A percentile compares a stretch with the other conserved stretches of the same genome.
Evolutionary conservation across 306 rosid species (phyloP).

Genomic region (Bauhinia variegata): DNA sequence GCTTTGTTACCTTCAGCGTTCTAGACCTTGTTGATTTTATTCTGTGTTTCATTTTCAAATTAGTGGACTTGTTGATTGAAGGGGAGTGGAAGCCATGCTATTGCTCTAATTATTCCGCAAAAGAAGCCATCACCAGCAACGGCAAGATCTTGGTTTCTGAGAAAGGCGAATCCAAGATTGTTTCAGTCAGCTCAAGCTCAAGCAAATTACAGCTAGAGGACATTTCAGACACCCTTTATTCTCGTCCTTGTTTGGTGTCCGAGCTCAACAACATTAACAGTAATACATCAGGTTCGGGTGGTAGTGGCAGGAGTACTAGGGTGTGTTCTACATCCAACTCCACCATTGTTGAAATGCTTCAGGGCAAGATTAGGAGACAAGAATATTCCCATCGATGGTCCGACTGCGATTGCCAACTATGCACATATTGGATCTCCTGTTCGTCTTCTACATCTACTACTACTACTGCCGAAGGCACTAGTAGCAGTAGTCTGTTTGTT

Average conservation of each 20-base stretch:
- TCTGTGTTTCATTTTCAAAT: slow-evolving; percentile 66
- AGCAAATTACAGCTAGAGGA: slow-evolving; percentile 72
- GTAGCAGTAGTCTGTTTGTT: slow-evolving; percentile 52
- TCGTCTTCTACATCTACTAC: neutral
- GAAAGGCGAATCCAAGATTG: slow-evolving; percentile 75
- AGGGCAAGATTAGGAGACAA: slow-evolving; percentile 57
- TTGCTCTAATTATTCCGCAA: slow-evolving; percentile 58
- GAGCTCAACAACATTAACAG: too few species aligned
- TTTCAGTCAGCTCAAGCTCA: slow-evolving; percentile 59
- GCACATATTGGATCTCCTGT: slow-evolving; percentile 67
- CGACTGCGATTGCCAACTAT: slow-evolving; percentile 77
- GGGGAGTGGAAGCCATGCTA: slow-evolving; percentile 83
- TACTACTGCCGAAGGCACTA: slow-evolving; percentile 27
- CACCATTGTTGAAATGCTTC: slow-evolving; percentile 79
- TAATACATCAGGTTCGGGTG: too few species aligned
- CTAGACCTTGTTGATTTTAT: slow-evolving; percentile 70
- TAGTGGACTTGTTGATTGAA: slow-evolving; percentile 72
- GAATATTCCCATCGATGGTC: slow-evolving; percentile 69
- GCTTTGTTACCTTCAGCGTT: slow-evolving; percentile 62
- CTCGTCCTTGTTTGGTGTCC: slow-evolving; percentile 73
- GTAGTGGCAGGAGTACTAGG: slow-evolving; percentile 20
- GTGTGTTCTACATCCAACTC: slow-evolving; percentile 43
- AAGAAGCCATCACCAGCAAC: slow-evolving; percentile 65
- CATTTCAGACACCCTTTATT: slow-evolving; percentile 82
- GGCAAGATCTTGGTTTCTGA: slow-evolving; percentile 86